Evolutionary conservation across 2,329 filamentous ascomycete genomes (phyloP).

Genomic region (Fusarium coffeatum): DNA sequence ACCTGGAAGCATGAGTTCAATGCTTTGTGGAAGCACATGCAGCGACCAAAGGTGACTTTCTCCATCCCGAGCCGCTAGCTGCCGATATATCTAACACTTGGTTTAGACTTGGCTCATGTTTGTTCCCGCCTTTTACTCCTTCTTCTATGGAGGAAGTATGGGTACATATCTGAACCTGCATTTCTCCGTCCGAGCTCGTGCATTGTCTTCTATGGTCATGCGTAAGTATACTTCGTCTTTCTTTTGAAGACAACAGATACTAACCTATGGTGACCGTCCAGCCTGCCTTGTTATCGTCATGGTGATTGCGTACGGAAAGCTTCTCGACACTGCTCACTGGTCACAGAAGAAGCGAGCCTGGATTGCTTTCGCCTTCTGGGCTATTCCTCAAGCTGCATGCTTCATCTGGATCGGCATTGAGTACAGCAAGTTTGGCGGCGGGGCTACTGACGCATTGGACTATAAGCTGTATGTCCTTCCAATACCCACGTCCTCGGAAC

Average conservation of each 20-base stretch:
- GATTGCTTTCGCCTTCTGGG: not conserved
- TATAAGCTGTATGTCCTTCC: not conserved
- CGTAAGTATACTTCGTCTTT: not conserved
- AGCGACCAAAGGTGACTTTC: not conserved
- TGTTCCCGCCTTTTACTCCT: constrained; percentile 2
- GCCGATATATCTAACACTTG: not conserved
- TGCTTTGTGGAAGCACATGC: not conserved
- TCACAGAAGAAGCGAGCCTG: constrained; percentile 8
- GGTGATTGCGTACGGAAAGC: not conserved
- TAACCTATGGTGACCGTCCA: fast-evolving
- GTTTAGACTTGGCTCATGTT: not conserved
- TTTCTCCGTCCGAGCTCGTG: not conserved
- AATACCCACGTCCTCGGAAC: too few species aligned
- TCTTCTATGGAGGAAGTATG: constrained; percentile 9
- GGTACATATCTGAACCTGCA: not conserved
- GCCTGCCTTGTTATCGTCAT: not conserved
- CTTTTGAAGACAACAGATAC: fast-evolving
- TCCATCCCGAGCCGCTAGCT: fast-evolving
- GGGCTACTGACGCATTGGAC: not conserved
- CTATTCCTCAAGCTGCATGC: not conserved
- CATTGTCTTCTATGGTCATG: not conserved
- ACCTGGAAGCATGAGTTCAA: constrained; percentile 2
- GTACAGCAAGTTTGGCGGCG: not conserved
- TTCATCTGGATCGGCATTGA: constrained; percentile 5
- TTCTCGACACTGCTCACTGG: not conserved